Base-by-base conservation (phyloP, 768 basidiomycete species). In the Sutorius australiensis region DNA sequence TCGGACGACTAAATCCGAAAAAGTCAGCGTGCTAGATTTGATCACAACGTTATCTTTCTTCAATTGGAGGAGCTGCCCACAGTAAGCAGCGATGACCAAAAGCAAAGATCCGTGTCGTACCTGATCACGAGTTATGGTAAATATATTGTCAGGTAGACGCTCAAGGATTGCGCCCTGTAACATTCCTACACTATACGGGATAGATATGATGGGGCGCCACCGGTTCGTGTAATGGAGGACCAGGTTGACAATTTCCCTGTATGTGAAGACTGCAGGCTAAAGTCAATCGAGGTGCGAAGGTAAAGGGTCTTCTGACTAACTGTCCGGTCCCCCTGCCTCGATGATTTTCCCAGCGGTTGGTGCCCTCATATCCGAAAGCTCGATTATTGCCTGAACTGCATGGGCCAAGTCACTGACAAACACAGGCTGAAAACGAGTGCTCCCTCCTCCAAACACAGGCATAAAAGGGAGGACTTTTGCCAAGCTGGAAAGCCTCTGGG, bases 391-490 rank as follows among this genome's bases (percentile, higher is more conserved):
- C 62, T 85, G 85, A 4, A 89, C 78, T 6, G 79, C 74, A 24
- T 73, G 70, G 10, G 82, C 85, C 30, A 92, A 59, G 63, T 92
- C 87, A 0, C 79, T 83, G 1, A 82, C 86, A 61, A 81, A 89
- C 11, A 89, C 82, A 12, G 88, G 87, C 59, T 89, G 87, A 62
- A 89, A 89, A 24, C 70, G 75, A 6, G 84, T 72, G 10, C 57
- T 67, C 2, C 89, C 88, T n/a, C 83, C 83, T 9, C 80, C 84
- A 61, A 88, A 89, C 6, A 90, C 84, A n/a, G 87, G 88, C 27
- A 89, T 67, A 63, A 87, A 82, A 2, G 87, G 87, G 32, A 89
- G 67, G 54, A 79, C 73, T 46, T 72, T 74, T 1, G 84, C 79
- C 28, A 90, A 66, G 27, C 70, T 74, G 30, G 83, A 81, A 60